Base-by-base conservation (phyloP, 345 rosid species). In the Sonneratia caseolaris region DNA sequence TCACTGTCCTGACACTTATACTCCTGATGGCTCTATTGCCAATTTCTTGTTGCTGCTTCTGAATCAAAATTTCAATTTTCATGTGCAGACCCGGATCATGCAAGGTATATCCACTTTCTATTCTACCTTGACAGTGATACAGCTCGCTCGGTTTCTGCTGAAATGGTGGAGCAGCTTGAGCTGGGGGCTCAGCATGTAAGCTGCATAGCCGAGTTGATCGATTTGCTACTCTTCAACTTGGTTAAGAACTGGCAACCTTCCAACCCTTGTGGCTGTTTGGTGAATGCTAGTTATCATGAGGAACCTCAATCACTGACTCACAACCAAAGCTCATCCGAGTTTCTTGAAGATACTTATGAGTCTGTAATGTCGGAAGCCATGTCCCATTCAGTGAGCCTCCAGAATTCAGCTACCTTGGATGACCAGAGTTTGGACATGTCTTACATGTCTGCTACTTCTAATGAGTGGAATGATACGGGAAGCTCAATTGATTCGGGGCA, bases 121-220 rank as follows among this genome's bases (percentile, higher is more conserved):
- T 94, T 89, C 79, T 89, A 76, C 70, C 89, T 85, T n/a, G 91
- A 89, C 45, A 83, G 86, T 36, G 98, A 94, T 74, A 94, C 97
- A 37, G 85, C 94, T 43, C 75, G 84, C 10, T 82, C 92, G 7
- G 94, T 94, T 73, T 91, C 98, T 48, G 83, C 87, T 69, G 98
- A 94, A 79, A 94, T 94, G 98, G 97, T 87, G 72, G 98, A 88
- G 82, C 92, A 91, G 73, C 91, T 94, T 62, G 92, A 88, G 80
- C 74, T 93, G 66, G 85, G 84, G 53, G 85, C 85, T 74, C 91
- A 89, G 73, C 82, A 91, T 74, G 91, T 89, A 37, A 77, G 79
- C 53, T 84, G 87, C 72, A 89, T 94, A 71, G 92, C 96, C 53
- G 97, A 91, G 53, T 70, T 93, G 82, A 91, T 88, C 40, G 97